phyloP scores from a whole-genome alignment of 208 protist species.

The Tetramitus jugosus region DNA sequence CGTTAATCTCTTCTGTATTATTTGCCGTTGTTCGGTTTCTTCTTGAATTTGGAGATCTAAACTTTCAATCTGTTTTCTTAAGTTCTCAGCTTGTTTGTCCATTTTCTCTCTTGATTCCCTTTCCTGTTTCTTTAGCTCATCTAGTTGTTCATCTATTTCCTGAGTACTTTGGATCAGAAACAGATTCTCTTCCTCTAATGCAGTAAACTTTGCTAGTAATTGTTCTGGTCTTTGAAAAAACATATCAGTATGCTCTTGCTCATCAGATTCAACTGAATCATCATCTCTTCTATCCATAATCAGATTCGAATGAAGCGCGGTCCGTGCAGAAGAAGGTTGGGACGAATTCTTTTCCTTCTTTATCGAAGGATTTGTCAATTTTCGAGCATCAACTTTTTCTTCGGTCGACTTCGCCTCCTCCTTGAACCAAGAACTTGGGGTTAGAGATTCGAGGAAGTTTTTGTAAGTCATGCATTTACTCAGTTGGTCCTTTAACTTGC shows the following conservation, averaged over 20 bases:
- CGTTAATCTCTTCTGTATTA: slow-evolving; percentile 54
- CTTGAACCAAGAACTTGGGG: slow-evolving; percentile 64
- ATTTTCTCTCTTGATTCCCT: slow-evolving; percentile 68
- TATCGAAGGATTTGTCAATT: slow-evolving; percentile 29
- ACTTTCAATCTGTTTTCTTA: slow-evolving; percentile 67
- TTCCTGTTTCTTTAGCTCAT: slow-evolving; percentile 71
- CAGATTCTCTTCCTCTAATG: slow-evolving; percentile 87
- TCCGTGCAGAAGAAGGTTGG: slow-evolving; percentile 30
- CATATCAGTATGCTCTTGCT: slow-evolving; percentile 66
- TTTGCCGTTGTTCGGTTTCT: slow-evolving; percentile 57
- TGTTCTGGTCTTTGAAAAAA: slow-evolving; percentile 79
- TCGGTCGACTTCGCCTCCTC: slow-evolving; percentile 26
- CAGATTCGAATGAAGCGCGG: slow-evolving; percentile 42
- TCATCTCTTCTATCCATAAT: slow-evolving; percentile 40
- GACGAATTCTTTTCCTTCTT: slow-evolving; percentile 29
- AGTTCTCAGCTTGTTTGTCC: slow-evolving; percentile 60
- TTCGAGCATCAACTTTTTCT: not conserved
- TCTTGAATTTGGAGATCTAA: slow-evolving; percentile 59
- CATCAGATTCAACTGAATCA: too few relatives aligned
- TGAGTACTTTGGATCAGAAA: slow-evolving; percentile 84
- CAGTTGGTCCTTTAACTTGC: slow-evolving; percentile 74
- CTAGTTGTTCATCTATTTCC: slow-evolving; percentile 79
- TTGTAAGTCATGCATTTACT: slow-evolving; percentile 79
- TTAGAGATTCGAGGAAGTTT: slow-evolving; percentile 75
- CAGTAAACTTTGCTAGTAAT: slow-evolving; percentile 83